Conservation (phyloP, 352 stramenopile genomes). For the Thalassiosira gravida region DNA sequence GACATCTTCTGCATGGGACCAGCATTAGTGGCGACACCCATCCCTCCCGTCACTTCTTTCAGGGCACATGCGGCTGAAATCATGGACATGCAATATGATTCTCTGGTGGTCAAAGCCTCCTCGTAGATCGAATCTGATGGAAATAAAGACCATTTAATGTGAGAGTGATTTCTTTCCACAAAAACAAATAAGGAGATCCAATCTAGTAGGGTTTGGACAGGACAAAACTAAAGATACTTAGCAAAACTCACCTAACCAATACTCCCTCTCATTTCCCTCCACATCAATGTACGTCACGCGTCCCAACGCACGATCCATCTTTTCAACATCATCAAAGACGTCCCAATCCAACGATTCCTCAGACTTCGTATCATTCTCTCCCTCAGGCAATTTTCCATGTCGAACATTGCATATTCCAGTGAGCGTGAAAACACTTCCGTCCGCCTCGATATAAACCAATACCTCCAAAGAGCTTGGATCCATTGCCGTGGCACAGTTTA, state of each 20-base stretch:
- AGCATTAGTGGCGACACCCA: background rate
- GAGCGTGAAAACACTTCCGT: constrained; percentile 61
- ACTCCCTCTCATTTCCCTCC: constrained; percentile 72
- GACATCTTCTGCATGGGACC: background rate
- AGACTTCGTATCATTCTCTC: constrained; percentile 14
- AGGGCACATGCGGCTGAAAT: constrained; percentile 65
- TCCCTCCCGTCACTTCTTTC: constrained; percentile 27
- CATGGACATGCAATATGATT: constrained; percentile 74
- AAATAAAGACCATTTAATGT: too few relatives aligned
- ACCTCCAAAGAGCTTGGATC: constrained; percentile 66
- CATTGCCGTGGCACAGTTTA: constrained; percentile 37
- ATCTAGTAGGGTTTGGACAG: too few relatives aligned
- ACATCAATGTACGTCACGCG: constrained; percentile 78
- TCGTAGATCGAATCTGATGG: constrained; percentile 73
- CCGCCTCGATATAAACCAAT: constrained; percentile 55
- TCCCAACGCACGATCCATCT: constrained; percentile 63
- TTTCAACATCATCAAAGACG: constrained; percentile 65
- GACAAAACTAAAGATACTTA: too few relatives aligned
- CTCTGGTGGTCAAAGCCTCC: constrained; percentile 69
- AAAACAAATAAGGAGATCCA: too few relatives aligned
- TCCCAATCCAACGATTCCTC: constrained; percentile 45
- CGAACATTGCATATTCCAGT: constrained; percentile 43
- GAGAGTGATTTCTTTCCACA: too few relatives aligned
- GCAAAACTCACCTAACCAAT: constrained; percentile 65
- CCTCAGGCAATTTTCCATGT: constrained; percentile 27